These are phyloP conservation scores for Purpureocillium takamizusanense DNA, from an alignment of 2,329 filamentous ascomycete species.

Conservation along the genomic window DNA sequence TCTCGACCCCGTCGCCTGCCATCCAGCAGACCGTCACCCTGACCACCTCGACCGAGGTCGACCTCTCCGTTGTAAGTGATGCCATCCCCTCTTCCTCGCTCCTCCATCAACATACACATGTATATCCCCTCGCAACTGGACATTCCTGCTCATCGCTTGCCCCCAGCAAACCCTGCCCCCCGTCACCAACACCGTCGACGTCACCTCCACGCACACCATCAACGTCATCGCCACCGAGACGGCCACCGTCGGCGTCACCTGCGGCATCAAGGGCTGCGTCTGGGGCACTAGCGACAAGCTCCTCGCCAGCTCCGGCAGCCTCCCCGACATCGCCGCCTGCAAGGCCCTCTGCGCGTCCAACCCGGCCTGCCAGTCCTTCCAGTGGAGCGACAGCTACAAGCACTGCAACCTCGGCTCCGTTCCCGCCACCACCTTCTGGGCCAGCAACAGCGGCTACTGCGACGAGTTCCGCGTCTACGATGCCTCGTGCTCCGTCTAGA, in stretches of 20 bases:
- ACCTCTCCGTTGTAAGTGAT: not conserved
- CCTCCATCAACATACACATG: too few relatives aligned
- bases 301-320: not conserved
- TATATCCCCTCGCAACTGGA: too few relatives aligned
- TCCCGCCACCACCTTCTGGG: too few relatives aligned
- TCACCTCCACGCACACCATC: not conserved
- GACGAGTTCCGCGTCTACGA: too few relatives aligned
- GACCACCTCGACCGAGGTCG: not conserved
- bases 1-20: not conserved
- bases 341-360: not conserved
- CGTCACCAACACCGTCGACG: not conserved
- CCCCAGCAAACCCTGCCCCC: not conserved
- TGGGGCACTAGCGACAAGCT: not conserved
- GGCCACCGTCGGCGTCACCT: not conserved
- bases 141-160: too few relatives aligned
- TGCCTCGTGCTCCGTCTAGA: too few relatives aligned
- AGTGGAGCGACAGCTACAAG: not conserved
- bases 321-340: not conserved
- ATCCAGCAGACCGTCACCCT: not conserved
- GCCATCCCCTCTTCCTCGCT: too few relatives aligned
- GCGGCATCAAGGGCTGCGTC: constrained; percentile 1
- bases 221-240: not conserved
- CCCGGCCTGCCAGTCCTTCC: not conserved
- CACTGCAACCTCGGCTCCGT: too few relatives aligned
- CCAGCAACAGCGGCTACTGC: too few relatives aligned